A percentile compares a stretch with the other conserved stretches of the same genome.
These are phyloP conservation scores for Gonium pectorale DNA, from an alignment of 139 green algal genomes.

Conservation along the genomic window DNA sequence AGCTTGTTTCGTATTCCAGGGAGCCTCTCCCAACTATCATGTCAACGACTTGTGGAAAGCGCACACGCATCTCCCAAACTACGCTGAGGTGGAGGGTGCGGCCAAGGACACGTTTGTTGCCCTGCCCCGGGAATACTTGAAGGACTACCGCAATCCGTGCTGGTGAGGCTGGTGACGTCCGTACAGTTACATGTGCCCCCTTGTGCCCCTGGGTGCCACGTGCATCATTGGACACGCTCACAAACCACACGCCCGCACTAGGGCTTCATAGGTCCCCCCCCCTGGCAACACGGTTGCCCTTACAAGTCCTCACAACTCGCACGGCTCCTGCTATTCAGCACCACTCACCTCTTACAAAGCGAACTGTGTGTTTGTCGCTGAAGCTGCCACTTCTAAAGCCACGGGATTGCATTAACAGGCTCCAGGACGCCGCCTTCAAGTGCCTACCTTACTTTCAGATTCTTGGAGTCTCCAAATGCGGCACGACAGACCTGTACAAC, in stretches of 20 bases:
- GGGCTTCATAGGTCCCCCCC: too few species aligned
- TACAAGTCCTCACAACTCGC: too few species aligned
- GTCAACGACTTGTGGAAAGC: slow-evolving; percentile 9
- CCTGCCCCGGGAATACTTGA: slow-evolving; percentile 41
- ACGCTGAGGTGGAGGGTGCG: neutral
- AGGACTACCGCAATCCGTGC: slow-evolving; percentile 54
- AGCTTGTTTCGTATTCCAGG: too few species aligned
- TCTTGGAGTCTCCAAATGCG: slow-evolving; percentile 68
- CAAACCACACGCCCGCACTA: too few species aligned
- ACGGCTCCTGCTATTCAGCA: too few species aligned
- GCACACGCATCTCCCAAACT: slow-evolving; percentile 26
- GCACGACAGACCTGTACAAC: slow-evolving; percentile 74
- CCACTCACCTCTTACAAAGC: too few species aligned
- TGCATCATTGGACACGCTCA: too few species aligned
- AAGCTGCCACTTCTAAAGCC: too few species aligned
- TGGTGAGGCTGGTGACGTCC: slow-evolving; percentile 22
- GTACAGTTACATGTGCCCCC: too few species aligned
- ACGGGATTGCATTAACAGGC: neutral
- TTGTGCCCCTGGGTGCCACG: too few species aligned
- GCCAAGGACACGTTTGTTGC: slow-evolving; percentile 47
- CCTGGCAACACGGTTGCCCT: too few species aligned
- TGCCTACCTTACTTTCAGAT: slow-evolving; percentile 76
- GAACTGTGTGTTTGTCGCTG: too few species aligned
- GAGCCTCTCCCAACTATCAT: slow-evolving; percentile 21
- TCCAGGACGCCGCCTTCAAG: slow-evolving; percentile 35